phyloP scores from a whole-genome alignment of 805 yeast species.

The Candida morakotiae region DNA sequence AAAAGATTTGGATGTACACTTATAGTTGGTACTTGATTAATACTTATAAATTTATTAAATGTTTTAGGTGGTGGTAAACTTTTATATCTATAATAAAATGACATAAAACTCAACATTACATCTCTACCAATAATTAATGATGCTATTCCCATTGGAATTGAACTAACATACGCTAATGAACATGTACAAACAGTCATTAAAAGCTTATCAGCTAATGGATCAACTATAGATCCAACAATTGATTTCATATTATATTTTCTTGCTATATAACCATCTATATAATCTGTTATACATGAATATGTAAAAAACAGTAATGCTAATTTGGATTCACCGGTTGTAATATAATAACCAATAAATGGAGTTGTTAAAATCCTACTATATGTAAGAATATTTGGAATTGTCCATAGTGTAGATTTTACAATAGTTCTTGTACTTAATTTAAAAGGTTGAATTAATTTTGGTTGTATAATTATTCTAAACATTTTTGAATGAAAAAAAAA shows the following conservation, averaged over 20 bases:
- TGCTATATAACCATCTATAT: slow-evolving; percentile 89
- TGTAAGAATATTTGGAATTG: slow-evolving; percentile 85
- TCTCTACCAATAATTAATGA: slow-evolving; percentile 81
- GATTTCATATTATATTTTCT: slow-evolving; percentile 72
- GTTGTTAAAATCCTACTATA: slow-evolving; percentile 74
- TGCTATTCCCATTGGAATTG: slow-evolving; percentile 67
- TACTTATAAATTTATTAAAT: slow-evolving; percentile 67
- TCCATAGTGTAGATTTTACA: slow-evolving; percentile 40
- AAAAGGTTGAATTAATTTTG: not conserved
- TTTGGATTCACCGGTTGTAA: slow-evolving; percentile 57
- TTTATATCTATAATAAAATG: slow-evolving; percentile 65
- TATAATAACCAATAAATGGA: slow-evolving; percentile 79
- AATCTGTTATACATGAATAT: slow-evolving; percentile 88
- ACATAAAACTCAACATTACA: slow-evolving; percentile 63
- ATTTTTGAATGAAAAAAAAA: slow-evolving; percentile 4
- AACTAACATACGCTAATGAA: slow-evolving; percentile 62
- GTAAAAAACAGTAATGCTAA: slow-evolving; percentile 71
- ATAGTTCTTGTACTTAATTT: not conserved
- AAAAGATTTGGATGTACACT: slow-evolving; percentile 84
- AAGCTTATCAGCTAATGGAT: slow-evolving; percentile 92
- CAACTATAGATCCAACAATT: slow-evolving; percentile 84
- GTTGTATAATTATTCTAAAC: slow-evolving; percentile 1
- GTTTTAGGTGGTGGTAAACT: slow-evolving; percentile 78
- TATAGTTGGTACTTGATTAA: slow-evolving; percentile 67
- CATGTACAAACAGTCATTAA: slow-evolving; percentile 84